Evolutionary conservation across 176 grass and related monocot species (phyloP).

Genomic region (Aegilops bicornis): DNA sequence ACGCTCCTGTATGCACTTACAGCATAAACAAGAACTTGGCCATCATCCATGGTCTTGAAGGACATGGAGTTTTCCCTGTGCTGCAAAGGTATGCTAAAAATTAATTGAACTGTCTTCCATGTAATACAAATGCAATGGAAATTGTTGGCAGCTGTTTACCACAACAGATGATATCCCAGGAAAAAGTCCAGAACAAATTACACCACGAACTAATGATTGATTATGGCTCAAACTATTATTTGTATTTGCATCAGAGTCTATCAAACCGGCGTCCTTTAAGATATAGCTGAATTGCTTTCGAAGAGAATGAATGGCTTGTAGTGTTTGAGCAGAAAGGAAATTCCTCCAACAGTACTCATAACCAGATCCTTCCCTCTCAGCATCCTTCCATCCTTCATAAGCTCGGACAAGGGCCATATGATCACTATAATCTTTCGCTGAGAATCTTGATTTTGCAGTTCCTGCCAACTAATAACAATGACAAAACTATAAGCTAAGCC

Average conservation of each 20-base stretch:
- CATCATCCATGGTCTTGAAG: slow-evolving; percentile 99
- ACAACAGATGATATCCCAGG: slow-evolving; percentile 92
- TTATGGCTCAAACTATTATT: slow-evolving; percentile 93
- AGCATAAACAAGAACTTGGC: slow-evolving; percentile 93
- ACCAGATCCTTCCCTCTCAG: slow-evolving; percentile 87
- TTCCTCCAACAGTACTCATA: slow-evolving; percentile 99
- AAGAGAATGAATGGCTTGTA: slow-evolving; percentile 93
- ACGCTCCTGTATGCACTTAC: slow-evolving; percentile 48
- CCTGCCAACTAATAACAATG: slow-evolving; percentile 73
- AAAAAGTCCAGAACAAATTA: slow-evolving; percentile 91
- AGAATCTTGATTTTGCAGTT: slow-evolving; percentile 96
- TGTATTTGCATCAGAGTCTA: slow-evolving; percentile 64
- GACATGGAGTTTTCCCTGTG: slow-evolving; percentile 96
- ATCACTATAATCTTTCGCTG: slow-evolving; percentile 96
- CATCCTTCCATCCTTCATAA: slow-evolving; percentile 99
- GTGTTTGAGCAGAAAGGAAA: slow-evolving; percentile 90
- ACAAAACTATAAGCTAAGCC: slow-evolving; percentile 15
- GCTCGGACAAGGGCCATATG: slow-evolving; percentile 96
- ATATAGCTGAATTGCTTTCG: slow-evolving; percentile 95
- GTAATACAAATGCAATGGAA: slow-evolving; percentile 10
- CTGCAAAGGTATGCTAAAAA: slow-evolving; percentile 50
- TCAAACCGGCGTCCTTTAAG: slow-evolving; percentile 76
- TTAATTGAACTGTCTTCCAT: neutral
- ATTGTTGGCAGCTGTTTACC: slow-evolving; percentile 39
- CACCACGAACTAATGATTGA: slow-evolving; percentile 86